A percentile compares a stretch with the other conserved stretches of the same genome.
These are phyloP conservation scores for Phylloporus arenicola DNA, from an alignment of 768 basidiomycete species.

Conservation along the genomic window DNA sequence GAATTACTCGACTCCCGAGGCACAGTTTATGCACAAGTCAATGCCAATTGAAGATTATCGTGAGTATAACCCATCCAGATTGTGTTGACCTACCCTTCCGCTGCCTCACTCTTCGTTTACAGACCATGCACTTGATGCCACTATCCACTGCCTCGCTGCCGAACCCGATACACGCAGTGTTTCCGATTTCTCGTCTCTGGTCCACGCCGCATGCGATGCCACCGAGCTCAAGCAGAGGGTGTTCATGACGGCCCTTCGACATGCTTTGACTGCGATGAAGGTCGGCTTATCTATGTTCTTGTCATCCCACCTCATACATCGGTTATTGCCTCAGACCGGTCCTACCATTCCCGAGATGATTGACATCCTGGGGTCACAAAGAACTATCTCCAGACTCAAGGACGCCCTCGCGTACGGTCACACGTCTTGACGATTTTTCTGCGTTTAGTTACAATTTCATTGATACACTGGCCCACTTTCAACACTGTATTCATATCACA, in stretches of 20 bases:
- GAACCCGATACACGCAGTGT: not conserved
- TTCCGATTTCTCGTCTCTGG: conserved; percentile 29
- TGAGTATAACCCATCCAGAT: conserved; percentile 21
- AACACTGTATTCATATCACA: no score
- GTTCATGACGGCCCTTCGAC: conserved; percentile 70
- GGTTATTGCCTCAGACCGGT: conserved; percentile 30
- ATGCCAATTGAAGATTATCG: conserved; percentile 42
- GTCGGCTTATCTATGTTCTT: conserved; percentile 34
- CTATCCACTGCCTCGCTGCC: conserved; percentile 1
- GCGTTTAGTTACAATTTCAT: no score
- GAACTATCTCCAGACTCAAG: conserved; percentile 17
- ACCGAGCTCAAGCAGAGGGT: conserved; percentile 40
- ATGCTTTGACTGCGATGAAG: conserved; percentile 80
- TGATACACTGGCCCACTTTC: no score
- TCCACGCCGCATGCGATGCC: conserved; percentile 42
- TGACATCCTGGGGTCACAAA: conserved; percentile 32
- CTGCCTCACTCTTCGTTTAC: not conserved
- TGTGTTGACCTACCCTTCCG: not conserved
- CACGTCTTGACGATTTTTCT: not conserved
- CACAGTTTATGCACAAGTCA: conserved; percentile 45
- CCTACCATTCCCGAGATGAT: conserved; percentile 40
- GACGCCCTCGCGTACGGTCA: conserved; percentile 1
- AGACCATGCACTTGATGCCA: conserved; percentile 10
- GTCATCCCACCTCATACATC: not conserved
- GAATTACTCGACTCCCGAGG: conserved; percentile 49